Conservation (phyloP, 2,329 filamentous ascomycete species). For the Diaporthe sp. region DNA sequence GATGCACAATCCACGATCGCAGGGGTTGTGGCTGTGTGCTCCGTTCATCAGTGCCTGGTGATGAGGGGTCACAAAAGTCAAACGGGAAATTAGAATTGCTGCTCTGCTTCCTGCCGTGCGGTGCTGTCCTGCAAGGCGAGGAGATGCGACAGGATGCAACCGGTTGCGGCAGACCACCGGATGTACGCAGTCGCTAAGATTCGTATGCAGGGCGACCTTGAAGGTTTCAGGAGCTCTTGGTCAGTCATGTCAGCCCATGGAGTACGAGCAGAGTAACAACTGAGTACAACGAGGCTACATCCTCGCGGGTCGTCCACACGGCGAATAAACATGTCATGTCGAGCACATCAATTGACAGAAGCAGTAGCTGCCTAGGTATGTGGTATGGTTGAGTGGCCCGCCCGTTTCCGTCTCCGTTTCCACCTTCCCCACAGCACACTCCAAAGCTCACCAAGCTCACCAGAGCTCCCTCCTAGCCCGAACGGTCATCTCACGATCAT, state of each 20-base stretch:
- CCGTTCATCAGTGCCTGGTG: not conserved
- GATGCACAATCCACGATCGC: slow-evolving; percentile 9
- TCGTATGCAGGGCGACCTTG: slow-evolving; percentile 20
- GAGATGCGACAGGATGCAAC: not conserved
- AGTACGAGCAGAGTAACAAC: not conserved
- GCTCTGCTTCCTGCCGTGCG: not conserved
- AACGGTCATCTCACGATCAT: slow-evolving; percentile 37
- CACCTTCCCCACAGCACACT: not conserved
- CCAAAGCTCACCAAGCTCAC: not conserved
- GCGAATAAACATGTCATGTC: not conserved
- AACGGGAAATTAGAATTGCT: slow-evolving; percentile 13
- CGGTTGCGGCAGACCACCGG: not conserved
- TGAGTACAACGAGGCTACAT: not conserved
- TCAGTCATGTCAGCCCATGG: not conserved
- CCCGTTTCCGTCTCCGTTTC: not conserved
- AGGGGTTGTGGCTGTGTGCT: slow-evolving; percentile 15
- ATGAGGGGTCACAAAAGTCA: slow-evolving; percentile 24
- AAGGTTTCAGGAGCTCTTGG: slow-evolving; percentile 25
- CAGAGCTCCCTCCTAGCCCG: slow-evolving; percentile 21
- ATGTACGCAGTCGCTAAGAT: not conserved
- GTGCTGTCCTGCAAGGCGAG: not conserved
- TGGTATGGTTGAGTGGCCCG: not conserved
- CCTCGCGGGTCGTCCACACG: not conserved
- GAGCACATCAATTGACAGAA: not conserved
- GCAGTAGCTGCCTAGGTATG: not conserved